phyloP scores from a whole-genome alignment of 2,329 filamentous ascomycete genomes.

The Mycosphaerelloides madeirae region DNA sequence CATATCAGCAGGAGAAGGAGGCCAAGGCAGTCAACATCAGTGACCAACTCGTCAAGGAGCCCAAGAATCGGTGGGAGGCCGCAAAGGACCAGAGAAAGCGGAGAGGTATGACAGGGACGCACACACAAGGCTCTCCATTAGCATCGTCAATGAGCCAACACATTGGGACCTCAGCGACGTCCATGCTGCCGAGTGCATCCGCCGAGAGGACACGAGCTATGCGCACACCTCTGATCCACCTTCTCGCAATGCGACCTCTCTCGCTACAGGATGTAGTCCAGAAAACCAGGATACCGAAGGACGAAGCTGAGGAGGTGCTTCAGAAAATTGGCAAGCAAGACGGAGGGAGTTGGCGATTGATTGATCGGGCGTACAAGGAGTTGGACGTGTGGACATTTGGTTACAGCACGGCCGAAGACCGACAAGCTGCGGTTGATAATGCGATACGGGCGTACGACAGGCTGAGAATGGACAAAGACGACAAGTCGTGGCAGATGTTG shows the following conservation, averaged over 20 bases:
- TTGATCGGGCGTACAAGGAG: constrained; percentile 57
- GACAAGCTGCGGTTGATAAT: constrained; percentile 57
- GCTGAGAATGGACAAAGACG: constrained; percentile 54
- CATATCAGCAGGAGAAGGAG: constrained; percentile 56
- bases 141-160: constrained; percentile 33
- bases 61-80: constrained; percentile 31
- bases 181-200: constrained; percentile 34
- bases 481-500: constrained; percentile 59
- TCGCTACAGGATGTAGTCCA: constrained; percentile 45
- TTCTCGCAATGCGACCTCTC: constrained; percentile 51
- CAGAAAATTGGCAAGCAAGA: constrained; percentile 50
- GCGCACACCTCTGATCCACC: constrained; percentile 44
- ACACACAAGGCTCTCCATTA: constrained; percentile 37
- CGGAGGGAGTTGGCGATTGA: constrained; percentile 51
- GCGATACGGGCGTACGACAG: constrained; percentile 61
- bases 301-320: constrained; percentile 46
- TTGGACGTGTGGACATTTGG: constrained; percentile 59
- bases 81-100: constrained; percentile 26
- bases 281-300: constrained; percentile 45
- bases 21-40: constrained; percentile 43
- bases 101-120: constrained; percentile 27
- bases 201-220: constrained; percentile 39
- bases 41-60: constrained; percentile 32
- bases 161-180: constrained; percentile 34
- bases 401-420: constrained; percentile 52